Percentiles rank a stretch among this genome's conserved stretches.
phyloP scores from a whole-genome alignment of 2,329 filamentous ascomycete genomes.

The Colletotrichum orbiculare region DNA sequence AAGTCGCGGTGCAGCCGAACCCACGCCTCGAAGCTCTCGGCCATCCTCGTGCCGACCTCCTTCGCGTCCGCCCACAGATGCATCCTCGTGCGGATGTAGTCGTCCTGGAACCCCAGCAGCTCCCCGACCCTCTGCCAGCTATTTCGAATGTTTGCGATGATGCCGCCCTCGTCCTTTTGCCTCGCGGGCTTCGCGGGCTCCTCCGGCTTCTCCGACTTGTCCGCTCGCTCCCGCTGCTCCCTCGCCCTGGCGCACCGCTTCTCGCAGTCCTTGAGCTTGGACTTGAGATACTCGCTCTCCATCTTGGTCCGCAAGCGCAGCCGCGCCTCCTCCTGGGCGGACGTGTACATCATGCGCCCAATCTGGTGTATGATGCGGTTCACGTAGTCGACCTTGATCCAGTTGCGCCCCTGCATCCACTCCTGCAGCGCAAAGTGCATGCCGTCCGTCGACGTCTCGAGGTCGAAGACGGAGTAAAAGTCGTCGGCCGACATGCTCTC shows the following conservation, averaged over 20 bases:
- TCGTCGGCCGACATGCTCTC: constrained; percentile 26
- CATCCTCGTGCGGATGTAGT: background rate
- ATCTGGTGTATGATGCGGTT: constrained; percentile 34
- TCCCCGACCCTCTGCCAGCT: constrained; percentile 14
- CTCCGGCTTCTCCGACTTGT: background rate
- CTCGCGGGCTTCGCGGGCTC: too few species aligned
- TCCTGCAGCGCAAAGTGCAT: constrained; percentile 29
- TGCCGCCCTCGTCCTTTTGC: too few species aligned
- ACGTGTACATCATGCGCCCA: constrained; percentile 27
- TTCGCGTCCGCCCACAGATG: background rate
- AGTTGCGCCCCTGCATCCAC: constrained; percentile 31
- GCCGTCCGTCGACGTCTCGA: constrained; percentile 34
- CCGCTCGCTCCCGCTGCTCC: background rate
- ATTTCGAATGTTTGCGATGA: background rate
- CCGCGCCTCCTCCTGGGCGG: constrained; percentile 29
- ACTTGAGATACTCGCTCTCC: constrained; percentile 7
- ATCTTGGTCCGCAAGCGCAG: constrained; percentile 13
- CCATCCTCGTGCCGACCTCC: background rate
- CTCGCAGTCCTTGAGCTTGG: constrained; percentile 3
- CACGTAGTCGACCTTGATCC: constrained; percentile 27
- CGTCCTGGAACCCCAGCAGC: background rate
- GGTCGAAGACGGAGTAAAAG: constrained; percentile 33
- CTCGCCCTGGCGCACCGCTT: background rate
- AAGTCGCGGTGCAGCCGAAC: background rate
- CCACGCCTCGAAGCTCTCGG: background rate